These are phyloP conservation scores for Chrysochromulina parva DNA, from an alignment of 78 protist genomes.

Conservation along the genomic window DNA sequence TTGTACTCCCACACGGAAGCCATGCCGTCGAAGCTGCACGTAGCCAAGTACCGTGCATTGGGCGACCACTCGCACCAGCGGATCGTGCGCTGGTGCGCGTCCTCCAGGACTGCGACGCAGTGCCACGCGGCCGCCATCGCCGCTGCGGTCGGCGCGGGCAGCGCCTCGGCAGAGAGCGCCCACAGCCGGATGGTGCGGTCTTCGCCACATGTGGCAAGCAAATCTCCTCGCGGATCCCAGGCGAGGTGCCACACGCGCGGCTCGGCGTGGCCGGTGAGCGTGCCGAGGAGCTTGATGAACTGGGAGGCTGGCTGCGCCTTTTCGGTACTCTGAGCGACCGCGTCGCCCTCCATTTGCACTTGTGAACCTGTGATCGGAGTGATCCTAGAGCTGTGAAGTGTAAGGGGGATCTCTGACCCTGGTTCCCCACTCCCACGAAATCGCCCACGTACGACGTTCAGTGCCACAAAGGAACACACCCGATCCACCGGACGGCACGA, in stretches of 20 bases:
- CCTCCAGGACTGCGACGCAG: constrained; percentile 55
- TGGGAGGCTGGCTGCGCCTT: too few relatives aligned
- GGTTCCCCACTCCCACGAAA: too few relatives aligned
- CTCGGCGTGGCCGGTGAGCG: background rate
- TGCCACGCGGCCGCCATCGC: background rate
- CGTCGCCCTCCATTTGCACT: too few relatives aligned
- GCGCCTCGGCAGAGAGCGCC: background rate
- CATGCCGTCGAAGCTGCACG: constrained; percentile 80
- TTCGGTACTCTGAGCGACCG: too few relatives aligned
- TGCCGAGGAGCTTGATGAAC: too few relatives aligned
- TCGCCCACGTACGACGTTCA: too few relatives aligned
- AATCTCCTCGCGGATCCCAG: constrained; percentile 76
- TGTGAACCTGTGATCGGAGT: too few relatives aligned
- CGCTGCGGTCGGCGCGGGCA: background rate
- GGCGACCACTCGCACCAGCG: constrained; percentile 82
- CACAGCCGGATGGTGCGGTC: constrained; percentile 81
- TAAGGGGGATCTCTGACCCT: too few relatives aligned
- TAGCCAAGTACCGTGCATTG: constrained; percentile 66
- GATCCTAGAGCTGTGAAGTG: too few relatives aligned
- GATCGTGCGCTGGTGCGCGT: constrained; percentile 71
- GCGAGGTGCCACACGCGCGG: constrained; percentile 26
- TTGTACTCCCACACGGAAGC: background rate
- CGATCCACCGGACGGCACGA: too few relatives aligned
- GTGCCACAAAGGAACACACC: too few relatives aligned
- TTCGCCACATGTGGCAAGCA: constrained; percentile 82